Conservation (phyloP, 2,329 filamentous ascomycete species). For the Lasiodiplodia sp. region DNA sequence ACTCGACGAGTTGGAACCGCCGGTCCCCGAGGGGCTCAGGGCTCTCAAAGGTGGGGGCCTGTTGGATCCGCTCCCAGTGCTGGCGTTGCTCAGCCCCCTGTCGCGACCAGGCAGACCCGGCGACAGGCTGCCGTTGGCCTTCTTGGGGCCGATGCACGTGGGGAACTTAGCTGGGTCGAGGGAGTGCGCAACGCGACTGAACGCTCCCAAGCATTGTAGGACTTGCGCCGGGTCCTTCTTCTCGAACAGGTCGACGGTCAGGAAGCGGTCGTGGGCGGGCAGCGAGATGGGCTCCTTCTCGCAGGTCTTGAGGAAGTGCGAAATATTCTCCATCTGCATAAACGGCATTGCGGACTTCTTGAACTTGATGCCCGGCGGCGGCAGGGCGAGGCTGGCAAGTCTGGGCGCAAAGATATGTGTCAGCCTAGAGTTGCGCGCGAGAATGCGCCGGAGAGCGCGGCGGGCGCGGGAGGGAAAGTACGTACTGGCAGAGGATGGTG, state of each 20-base stretch:
- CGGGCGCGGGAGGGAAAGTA: not conserved
- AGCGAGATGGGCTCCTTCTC: slow-evolving; percentile 85
- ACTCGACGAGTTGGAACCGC: slow-evolving; percentile 65
- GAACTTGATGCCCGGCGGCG: slow-evolving; percentile 82
- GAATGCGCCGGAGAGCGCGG: slow-evolving; percentile 9
- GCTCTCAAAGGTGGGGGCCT: slow-evolving; percentile 42
- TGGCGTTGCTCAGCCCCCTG: slow-evolving; percentile 45
- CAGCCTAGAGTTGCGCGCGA: slow-evolving; percentile 3
- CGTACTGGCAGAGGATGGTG: slow-evolving; percentile 86
- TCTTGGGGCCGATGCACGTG: slow-evolving; percentile 76
- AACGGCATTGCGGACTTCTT: slow-evolving; percentile 96
- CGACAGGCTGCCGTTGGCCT: slow-evolving; percentile 44
- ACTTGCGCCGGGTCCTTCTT: slow-evolving; percentile 96
- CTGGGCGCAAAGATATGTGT: slow-evolving; percentile 54
- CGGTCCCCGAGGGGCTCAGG: slow-evolving; percentile 56
- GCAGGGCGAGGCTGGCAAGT: slow-evolving; percentile 80
- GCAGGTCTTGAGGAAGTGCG: slow-evolving; percentile 90
- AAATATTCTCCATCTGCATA: slow-evolving; percentile 99
- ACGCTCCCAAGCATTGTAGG: slow-evolving; percentile 87
- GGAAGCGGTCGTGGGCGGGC: slow-evolving; percentile 91
- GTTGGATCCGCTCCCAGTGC: slow-evolving; percentile 44
- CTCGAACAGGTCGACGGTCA: slow-evolving; percentile 96
- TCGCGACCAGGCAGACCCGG: slow-evolving; percentile 38
- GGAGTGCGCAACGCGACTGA: slow-evolving; percentile 83
- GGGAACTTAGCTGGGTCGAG: slow-evolving; percentile 78